phyloP scores from a whole-genome alignment of 2,329 filamentous ascomycete species.

The Dryadomyces quercus-mongolicae region DNA sequence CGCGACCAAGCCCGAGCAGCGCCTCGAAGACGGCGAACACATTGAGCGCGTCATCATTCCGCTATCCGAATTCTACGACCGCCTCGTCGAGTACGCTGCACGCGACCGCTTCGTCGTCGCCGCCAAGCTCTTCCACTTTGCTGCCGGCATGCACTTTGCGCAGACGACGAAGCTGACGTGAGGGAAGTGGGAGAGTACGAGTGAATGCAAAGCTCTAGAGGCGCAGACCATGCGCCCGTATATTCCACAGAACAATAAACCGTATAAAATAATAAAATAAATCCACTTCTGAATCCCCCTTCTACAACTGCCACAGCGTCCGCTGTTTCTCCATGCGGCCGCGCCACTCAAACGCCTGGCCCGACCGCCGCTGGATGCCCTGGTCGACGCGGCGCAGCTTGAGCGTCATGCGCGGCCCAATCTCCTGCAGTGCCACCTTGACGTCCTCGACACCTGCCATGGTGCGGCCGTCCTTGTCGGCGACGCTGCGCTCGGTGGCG shows the following conservation, averaged over 20 bases:
- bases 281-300: neutral
- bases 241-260: too few species aligned
- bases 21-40: constrained; percentile 47
- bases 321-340: constrained; percentile 86
- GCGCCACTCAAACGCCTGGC: constrained; percentile 87
- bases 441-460: constrained; percentile 79
- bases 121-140: constrained; percentile 49
- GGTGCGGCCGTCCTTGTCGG: constrained; percentile 68
- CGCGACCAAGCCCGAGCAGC: constrained; percentile 45
- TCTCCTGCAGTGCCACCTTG: constrained; percentile 76
- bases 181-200: neutral
- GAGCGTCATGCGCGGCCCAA: constrained; percentile 62
- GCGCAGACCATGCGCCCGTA: too few species aligned
- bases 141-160: constrained; percentile 41
- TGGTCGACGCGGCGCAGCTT: constrained; percentile 88
- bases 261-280: neutral
- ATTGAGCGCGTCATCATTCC: constrained; percentile 49
- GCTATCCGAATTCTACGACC: constrained; percentile 40
- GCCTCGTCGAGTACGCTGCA: constrained; percentile 32
- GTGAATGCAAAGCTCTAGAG: neutral
- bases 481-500: constrained; percentile 74
- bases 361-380: constrained; percentile 56
- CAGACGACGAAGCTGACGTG: constrained; percentile 21
- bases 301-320: constrained; percentile 79
- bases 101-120: constrained; percentile 40